Evolutionary conservation across 2,329 filamentous ascomycete genomes (phyloP), one percentile per base, ranked within the genome.

Genomic region (Trichophyton benhamiae): DNA sequence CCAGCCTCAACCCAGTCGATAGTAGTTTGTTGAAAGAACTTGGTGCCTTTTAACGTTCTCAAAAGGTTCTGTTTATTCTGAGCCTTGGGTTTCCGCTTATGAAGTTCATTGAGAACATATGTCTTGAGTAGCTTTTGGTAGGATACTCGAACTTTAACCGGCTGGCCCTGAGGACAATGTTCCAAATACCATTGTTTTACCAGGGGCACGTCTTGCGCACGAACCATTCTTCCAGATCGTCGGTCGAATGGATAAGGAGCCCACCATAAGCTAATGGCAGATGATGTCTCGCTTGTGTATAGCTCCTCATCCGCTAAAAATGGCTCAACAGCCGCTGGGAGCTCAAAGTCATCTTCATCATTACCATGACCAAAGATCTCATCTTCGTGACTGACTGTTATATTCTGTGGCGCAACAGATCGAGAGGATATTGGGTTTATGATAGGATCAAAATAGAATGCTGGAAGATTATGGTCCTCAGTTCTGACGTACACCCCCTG

Each of bases 1-100:
- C 95, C 94, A 68, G 95, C 94, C 78, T 99, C 94, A 48, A 99
- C 94, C 94, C 94, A 99, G 73, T 99, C 94, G 65, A 99, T 97
- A 7, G 90, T 96, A 2, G 94, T 99, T 75, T 97, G 94, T 75
- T 99, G 95, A 82, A 99, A 99, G 78, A 99, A 99, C 71, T 99
- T 99, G 57, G 94, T 99, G 67, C 90, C 86, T 76, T 96, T 97
- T 66, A 99, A 76, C 7, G 90, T 95, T 68, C 85, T 85, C 72
- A 97, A 83, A 62, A 99, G 77, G 69, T 95, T 90, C 71, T 99
- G 94, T 72, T 92, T 95, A 78, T 91, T 96, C 67, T 96, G 87
- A 3, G 94, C 89, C 79, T 99, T 97, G 5, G 92, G 90, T 66
- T 88, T 89, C 76, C 91, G 95, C 78, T 92, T 95, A 76, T 99